Percentiles rank a stretch among this genome's conserved stretches.
phyloP scores from a whole-genome alignment of 2,329 filamentous ascomycete species.

The Xylariaceae sp. region DNA sequence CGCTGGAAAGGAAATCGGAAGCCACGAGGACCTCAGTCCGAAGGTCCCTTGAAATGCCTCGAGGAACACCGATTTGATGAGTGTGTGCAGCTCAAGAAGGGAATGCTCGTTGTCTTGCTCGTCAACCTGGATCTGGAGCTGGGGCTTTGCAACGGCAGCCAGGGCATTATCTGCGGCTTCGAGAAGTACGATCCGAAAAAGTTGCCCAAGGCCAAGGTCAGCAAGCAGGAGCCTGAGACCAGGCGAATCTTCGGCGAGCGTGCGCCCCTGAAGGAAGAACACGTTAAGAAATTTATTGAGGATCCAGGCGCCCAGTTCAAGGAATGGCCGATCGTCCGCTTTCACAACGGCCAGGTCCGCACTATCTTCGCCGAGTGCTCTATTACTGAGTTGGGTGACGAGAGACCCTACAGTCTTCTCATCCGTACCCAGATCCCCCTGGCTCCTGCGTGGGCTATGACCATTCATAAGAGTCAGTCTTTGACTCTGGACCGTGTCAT shows the following conservation, averaged over 20 bases:
- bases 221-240: constrained; percentile 21
- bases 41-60: constrained; percentile 39
- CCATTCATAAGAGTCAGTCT: constrained; percentile 65
- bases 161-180: constrained; percentile 50
- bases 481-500: constrained; percentile 63
- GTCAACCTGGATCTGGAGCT: constrained; percentile 48
- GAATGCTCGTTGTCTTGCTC: constrained; percentile 56
- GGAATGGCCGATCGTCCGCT: constrained; percentile 55
- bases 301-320: constrained; percentile 33
- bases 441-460: constrained; percentile 63
- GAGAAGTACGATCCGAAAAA: constrained; percentile 37
- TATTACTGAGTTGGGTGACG: constrained; percentile 49
- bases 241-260: constrained; percentile 40
- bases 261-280: constrained; percentile 39
- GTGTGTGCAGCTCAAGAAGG: constrained; percentile 48
- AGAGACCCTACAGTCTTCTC: constrained; percentile 50
- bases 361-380: constrained; percentile 57
- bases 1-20: constrained; percentile 28
- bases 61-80: constrained; percentile 51
- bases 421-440: constrained; percentile 65
- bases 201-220: constrained; percentile 32
- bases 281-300: constrained; percentile 45
- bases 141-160: constrained; percentile 52
- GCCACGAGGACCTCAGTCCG: constrained; percentile 12
- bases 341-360: constrained; percentile 48